Conservation (phyloP, 169 alveolate species). For the Besnoitia besnoiti region DNA sequence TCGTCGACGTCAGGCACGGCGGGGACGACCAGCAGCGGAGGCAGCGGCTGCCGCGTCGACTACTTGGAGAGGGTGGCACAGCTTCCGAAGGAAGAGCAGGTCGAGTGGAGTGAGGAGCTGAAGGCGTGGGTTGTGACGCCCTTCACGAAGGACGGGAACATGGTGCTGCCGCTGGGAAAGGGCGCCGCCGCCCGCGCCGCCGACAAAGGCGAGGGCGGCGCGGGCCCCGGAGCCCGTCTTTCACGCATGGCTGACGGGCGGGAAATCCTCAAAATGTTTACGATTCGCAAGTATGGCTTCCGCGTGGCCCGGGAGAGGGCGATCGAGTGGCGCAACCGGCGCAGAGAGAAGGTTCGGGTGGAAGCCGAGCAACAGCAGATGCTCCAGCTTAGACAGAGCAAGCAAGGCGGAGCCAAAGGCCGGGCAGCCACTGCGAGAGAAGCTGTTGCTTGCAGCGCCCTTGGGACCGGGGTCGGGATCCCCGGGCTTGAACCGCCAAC, state of each 20-base stretch:
- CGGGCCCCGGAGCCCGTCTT: not conserved
- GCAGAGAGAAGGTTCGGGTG: slow-evolving; percentile 6
- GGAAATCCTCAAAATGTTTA: slow-evolving; percentile 44
- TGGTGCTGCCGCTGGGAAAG: slow-evolving; percentile 18
- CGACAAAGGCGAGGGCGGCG: not conserved
- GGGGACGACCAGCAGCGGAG: not conserved
- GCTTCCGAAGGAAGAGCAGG: slow-evolving; percentile 49
- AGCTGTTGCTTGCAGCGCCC: no score
- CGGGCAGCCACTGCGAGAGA: not conserved
- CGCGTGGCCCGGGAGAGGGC: slow-evolving; percentile 59
- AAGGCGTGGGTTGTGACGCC: slow-evolving; percentile 64
- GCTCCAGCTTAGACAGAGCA: not conserved
- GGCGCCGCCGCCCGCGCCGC: not conserved
- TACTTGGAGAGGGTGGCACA: slow-evolving; percentile 59
- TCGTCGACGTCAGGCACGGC: not conserved
- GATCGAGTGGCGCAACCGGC: slow-evolving; percentile 57
- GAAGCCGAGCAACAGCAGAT: not conserved
- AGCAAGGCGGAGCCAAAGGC: not conserved
- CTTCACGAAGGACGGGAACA: not conserved
- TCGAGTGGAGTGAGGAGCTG: slow-evolving; percentile 42
- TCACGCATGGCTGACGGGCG: slow-evolving; percentile 10
- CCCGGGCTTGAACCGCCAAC: no score
- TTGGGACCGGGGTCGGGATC: no score
- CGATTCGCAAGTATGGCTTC: slow-evolving; percentile 57
- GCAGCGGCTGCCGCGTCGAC: slow-evolving; percentile 51